phyloP scores from a whole-genome alignment of 345 rosid genomes.

The Rhodamnia argentea region DNA sequence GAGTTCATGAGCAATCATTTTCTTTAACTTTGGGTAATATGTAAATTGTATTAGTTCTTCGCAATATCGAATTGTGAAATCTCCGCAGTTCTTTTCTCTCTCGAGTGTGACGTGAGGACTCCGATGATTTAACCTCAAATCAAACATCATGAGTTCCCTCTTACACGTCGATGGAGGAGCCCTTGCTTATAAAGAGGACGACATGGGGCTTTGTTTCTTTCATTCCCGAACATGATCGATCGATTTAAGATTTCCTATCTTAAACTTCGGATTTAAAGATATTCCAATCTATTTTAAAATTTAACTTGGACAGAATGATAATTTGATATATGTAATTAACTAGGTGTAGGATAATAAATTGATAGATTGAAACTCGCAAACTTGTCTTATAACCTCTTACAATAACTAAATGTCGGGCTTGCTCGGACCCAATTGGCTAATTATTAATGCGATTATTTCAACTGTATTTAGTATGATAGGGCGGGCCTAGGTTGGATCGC shows the following conservation, averaged over 20 bases:
- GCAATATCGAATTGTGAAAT: no score
- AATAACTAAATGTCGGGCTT: neutral
- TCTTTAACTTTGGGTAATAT: no score
- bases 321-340: neutral
- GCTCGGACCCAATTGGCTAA: accelerated
- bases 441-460: neutral
- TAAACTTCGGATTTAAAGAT: neutral
- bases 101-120: no score
- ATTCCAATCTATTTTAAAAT: neutral
- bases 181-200: neutral
- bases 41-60: no score
- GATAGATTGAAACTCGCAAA: neutral
- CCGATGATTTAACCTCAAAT: no score
- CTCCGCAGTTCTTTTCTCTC: no score
- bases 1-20: no score
- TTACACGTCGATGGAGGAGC: accelerated
- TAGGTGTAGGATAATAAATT: neutral
- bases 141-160: no score
- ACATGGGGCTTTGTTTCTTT: neutral
- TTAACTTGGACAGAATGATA: neutral
- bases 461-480: neutral
- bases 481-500: neutral
- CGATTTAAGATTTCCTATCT: neutral
- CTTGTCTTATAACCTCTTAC: no score
- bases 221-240: neutral